Evolutionary conservation across 1,139 yeast genomes (phyloP).

Genomic region (Nakaseomyces nivariensis): DNA sequence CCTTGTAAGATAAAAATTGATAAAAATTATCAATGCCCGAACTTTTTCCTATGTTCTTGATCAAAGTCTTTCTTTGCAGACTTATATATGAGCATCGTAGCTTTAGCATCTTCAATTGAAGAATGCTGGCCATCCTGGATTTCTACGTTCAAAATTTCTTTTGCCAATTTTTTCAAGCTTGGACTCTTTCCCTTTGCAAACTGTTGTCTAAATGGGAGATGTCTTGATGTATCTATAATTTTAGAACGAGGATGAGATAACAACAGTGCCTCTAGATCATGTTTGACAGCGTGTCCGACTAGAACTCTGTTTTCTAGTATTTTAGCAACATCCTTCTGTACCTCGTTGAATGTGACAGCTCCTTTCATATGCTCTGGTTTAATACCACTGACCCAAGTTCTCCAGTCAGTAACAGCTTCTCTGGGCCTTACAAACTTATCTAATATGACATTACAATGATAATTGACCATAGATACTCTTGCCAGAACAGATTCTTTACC

Average conservation of each 20-base stretch:
- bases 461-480: slow-evolving; percentile 78
- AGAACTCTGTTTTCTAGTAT: slow-evolving; percentile 43
- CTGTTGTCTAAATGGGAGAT: slow-evolving; percentile 43
- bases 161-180: slow-evolving; percentile 54
- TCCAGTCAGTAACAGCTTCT: slow-evolving; percentile 76
- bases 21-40: neutral
- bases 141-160: slow-evolving; percentile 45
- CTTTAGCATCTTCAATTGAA: slow-evolving; percentile 84
- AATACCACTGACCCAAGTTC: slow-evolving; percentile 92
- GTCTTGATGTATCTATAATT: slow-evolving; percentile 69
- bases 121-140: slow-evolving; percentile 77
- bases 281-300: slow-evolving; percentile 79
- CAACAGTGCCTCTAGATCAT: slow-evolving; percentile 62
- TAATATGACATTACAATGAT: slow-evolving; percentile 57
- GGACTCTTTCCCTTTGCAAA: slow-evolving; percentile 62
- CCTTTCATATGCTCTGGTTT: slow-evolving; percentile 55
- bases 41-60: neutral
- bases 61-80: slow-evolving; percentile 55
- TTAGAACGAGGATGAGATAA: slow-evolving; percentile 55
- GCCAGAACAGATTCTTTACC: slow-evolving; percentile 69
- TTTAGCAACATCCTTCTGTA: slow-evolving; percentile 47
- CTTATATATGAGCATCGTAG: slow-evolving; percentile 71
- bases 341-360: slow-evolving; percentile 58
- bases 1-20: too few species aligned
- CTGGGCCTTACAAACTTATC: slow-evolving; percentile 71